Evolutionary conservation across 805 yeast species (phyloP).

Genomic region (Cyberlindnera saturnus): DNA sequence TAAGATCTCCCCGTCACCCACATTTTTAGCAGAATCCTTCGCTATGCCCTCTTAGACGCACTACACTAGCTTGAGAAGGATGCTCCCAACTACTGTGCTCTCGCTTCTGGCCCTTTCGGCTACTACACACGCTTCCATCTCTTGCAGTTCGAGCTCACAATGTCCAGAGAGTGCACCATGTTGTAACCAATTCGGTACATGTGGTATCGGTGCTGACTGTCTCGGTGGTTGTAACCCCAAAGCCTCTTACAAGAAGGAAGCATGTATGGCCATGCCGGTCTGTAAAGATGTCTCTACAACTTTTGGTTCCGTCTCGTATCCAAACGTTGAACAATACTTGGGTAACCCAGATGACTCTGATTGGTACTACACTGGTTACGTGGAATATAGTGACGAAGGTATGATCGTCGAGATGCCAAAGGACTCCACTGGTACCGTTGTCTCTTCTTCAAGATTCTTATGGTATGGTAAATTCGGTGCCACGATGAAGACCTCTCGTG

Average conservation of each 20-base stretch:
- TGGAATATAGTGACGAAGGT: constrained; percentile 46
- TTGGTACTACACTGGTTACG: constrained; percentile 62
- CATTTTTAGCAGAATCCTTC: too few species aligned
- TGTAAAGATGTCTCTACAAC: constrained; percentile 46
- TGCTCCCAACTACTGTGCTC: constrained; percentile 6
- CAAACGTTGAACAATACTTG: constrained; percentile 28
- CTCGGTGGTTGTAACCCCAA: constrained; percentile 84
- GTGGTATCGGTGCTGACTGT: constrained; percentile 76
- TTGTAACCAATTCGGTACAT: constrained; percentile 73
- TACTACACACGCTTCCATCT: constrained; percentile 5
- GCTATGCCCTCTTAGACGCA: not conserved
- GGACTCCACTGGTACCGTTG: constrained; percentile 66
- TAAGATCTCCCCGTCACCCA: too few species aligned
- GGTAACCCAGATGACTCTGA: constrained; percentile 66
- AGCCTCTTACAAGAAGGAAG: constrained; percentile 27
- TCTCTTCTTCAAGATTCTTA: constrained; percentile 71
- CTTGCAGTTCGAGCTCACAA: constrained; percentile 45
- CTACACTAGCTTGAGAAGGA: not conserved
- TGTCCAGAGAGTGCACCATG: constrained; percentile 83
- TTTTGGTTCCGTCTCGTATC: constrained; percentile 31
- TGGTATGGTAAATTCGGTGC: constrained; percentile 86
- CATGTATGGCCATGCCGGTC: constrained; percentile 85
- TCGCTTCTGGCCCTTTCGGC: constrained; percentile 6
- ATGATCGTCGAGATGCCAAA: constrained; percentile 79
- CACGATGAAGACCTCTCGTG: constrained; percentile 65